Conservation (phyloP, 208 protist species). For the Leishmania tropica region DNA sequence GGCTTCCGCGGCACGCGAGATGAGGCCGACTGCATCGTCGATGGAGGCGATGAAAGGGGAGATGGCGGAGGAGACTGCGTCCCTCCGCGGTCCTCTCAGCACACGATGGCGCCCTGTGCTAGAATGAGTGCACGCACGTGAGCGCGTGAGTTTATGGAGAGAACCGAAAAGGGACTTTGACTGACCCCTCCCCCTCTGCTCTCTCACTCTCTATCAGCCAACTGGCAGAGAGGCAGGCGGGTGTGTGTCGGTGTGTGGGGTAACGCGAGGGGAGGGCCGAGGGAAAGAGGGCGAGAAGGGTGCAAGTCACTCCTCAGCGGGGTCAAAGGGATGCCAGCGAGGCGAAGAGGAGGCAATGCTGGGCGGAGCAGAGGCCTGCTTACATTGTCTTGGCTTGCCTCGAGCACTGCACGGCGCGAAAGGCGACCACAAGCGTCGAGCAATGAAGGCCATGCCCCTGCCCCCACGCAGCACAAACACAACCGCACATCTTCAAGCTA, state of each 20-base stretch:
- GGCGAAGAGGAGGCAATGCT: neutral
- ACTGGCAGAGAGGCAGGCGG: neutral
- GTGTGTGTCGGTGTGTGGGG: neutral
- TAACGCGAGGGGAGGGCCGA: neutral
- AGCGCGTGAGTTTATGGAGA: neutral
- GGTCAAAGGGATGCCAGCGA: neutral
- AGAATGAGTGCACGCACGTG: neutral
- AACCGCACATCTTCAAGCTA: neutral
- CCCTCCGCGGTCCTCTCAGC: neutral
- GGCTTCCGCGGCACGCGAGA: slow-evolving; percentile 8
- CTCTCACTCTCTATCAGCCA: neutral
- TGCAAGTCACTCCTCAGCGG: neutral
- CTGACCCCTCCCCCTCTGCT: too few relatives aligned
- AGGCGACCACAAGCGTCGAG: neutral
- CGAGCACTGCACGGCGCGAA: neutral
- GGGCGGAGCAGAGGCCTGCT: neutral
- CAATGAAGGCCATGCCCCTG: neutral
- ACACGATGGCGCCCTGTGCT: neutral
- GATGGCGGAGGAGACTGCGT: neutral
- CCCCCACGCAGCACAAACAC: neutral
- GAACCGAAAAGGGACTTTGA: neutral
- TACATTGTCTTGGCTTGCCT: neutral
- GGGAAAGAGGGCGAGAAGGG: neutral
- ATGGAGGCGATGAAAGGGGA: neutral
- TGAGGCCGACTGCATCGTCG: neutral